Evolutionary conservation across 2,329 filamentous ascomycete genomes (phyloP), one percentile per base, ranked within the genome.

Genomic region (Orbilia quercus): DNA sequence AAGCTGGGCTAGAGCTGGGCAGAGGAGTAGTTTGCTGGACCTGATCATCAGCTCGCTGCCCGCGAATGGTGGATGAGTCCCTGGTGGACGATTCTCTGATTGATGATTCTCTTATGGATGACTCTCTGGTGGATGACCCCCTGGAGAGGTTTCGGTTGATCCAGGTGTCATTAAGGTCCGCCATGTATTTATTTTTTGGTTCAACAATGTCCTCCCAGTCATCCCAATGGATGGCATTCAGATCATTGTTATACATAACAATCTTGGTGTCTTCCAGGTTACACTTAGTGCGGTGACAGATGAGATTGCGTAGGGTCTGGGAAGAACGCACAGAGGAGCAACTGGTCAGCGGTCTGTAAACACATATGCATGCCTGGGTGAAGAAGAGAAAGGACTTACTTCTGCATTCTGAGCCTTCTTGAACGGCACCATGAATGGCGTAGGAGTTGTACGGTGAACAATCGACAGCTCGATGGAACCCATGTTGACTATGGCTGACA

Each of bases 131-230:
- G 12, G 22, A 16, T 22, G 38, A 14, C 1, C 7, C 23, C 16
- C 38, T 47, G 16, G 36, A 40, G 9, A 66, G 31, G 6, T 23
- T 28, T 7, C 34, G 28, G 7, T 48, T 38, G 14, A 66, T 25
- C 60, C 60, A 73, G 36, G 14, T 18, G 20, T 66, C 60, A n/a
- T 73, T 42, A 16, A 73, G n/a, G 22, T 73, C 69, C 12, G 69
- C 69, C 20, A 73, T 59, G 36, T 73, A 73, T 14, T 44, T 47
- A 2, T 55, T n/a, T 3, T 44, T 31, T 9, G 69, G 45, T 16
- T 73, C 60, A 18, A 73, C 31, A 7, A 73, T 54, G 5, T 73
- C 69, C 12, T 62, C 69, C 69, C 69, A 73, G 14, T 73, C 69
- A 28, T 73, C 69, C 69, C 60, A 66, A 16, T 73, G 54, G 34